phyloP scores from a whole-genome alignment of 805 yeast genomes.

The Yamadazyma takamatsuzukensis region DNA sequence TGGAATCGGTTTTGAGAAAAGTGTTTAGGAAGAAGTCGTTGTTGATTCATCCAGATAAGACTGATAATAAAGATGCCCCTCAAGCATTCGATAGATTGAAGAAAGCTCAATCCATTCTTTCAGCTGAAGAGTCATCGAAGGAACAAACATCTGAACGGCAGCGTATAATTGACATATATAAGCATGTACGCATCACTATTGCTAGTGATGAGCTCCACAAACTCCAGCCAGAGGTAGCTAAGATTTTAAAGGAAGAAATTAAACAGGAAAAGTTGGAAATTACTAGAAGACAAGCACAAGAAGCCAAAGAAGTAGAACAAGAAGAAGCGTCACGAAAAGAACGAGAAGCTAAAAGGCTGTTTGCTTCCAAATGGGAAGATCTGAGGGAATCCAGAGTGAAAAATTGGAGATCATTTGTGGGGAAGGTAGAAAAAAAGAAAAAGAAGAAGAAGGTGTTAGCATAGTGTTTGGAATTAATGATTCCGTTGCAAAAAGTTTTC shows the following conservation, averaged over 20 bases:
- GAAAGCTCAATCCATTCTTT: constrained; percentile 43
- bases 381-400: constrained; percentile 53
- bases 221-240: constrained; percentile 39
- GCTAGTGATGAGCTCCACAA: constrained; percentile 22
- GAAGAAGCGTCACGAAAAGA: constrained; percentile 33
- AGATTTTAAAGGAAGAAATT: constrained; percentile 38
- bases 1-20: constrained; percentile 40
- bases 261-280: constrained; percentile 25
- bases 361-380: constrained; percentile 57
- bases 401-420: constrained; percentile 54
- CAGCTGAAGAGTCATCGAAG: constrained; percentile 11
- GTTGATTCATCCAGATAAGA: constrained; percentile 68
- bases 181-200: constrained; percentile 11
- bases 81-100: constrained; percentile 60
- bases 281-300: constrained; percentile 21
- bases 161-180: constrained; percentile 27
- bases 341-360: constrained; percentile 37
- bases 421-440: constrained; percentile 42
- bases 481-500: too few relatives aligned
- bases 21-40: constrained; percentile 56
- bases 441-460: constrained; percentile 44
- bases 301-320: constrained; percentile 23
- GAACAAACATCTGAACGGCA: constrained; percentile 14
- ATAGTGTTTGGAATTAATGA: background rate
- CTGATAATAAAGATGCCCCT: constrained; percentile 53